Evolutionary conservation across 1,139 yeast species (phyloP).

Genomic region (Trichomonascaceae sp.): DNA sequence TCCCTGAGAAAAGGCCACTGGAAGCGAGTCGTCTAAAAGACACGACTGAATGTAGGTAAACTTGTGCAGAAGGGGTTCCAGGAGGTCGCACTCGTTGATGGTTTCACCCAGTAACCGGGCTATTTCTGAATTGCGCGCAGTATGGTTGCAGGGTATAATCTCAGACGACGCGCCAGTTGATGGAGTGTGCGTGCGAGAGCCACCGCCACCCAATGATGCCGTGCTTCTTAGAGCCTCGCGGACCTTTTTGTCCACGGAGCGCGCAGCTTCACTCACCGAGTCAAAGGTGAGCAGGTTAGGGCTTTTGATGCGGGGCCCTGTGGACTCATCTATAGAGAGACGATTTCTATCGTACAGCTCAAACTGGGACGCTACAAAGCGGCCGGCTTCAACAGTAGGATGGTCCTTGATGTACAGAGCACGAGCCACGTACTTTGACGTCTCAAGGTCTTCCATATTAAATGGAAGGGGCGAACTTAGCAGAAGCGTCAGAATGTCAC

Average conservation of each 20-base stretch:
- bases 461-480: constrained; percentile 20
- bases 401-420: constrained; percentile 21
- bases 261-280: constrained; percentile 14
- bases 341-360: constrained; percentile 1
- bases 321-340: not conserved
- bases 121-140: not conserved
- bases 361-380: constrained; percentile 17
- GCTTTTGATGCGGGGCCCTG: not conserved
- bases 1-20: not conserved
- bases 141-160: not conserved
- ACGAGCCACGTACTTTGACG: constrained; percentile 14
- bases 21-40: not conserved
- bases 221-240: constrained; percentile 7
- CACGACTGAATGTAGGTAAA: not conserved
- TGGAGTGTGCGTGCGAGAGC: too few relatives aligned
- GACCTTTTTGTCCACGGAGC: constrained; percentile 10
- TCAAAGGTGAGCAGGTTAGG: constrained; percentile 6
- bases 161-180: not conserved
- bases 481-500: constrained; percentile 21
- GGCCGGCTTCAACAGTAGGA: constrained; percentile 17
- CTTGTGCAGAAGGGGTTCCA: not conserved
- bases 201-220: too few relatives aligned
- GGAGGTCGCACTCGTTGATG: not conserved
- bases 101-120: not conserved
- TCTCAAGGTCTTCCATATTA: constrained; percentile 10